phyloP scores from a whole-genome alignment of 2,329 filamentous ascomycete genomes.

The Sclerotinia nivalis region DNA sequence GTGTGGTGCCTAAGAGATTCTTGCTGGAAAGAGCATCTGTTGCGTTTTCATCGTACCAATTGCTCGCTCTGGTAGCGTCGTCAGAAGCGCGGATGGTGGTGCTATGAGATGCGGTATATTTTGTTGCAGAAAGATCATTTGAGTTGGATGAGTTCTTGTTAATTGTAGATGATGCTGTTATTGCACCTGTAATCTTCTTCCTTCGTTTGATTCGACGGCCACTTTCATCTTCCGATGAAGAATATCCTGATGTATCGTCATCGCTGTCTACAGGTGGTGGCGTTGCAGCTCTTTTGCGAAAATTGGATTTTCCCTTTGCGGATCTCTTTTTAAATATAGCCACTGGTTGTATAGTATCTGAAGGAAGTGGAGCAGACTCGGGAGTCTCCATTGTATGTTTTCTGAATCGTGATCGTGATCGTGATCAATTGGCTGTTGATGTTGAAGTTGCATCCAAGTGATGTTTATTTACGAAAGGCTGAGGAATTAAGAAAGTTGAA shows the following conservation, averaged over 20 bases:
- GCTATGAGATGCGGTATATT: conserved; percentile 62
- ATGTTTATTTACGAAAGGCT: neutral
- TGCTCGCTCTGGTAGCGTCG: conserved; percentile 84
- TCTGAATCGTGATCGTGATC: neutral
- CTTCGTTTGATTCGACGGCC: conserved; percentile 78
- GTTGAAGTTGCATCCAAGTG: neutral
- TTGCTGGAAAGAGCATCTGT: conserved; percentile 45
- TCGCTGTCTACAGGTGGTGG: conserved; percentile 66
- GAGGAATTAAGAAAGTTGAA: conserved; percentile 5
- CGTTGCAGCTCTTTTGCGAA: conserved; percentile 78
- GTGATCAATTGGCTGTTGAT: neutral
- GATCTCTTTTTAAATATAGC: conserved; percentile 85
- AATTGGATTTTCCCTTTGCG: conserved; percentile 71
- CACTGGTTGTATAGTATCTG: conserved; percentile 41
- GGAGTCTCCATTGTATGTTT: conserved; percentile 19
- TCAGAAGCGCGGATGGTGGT: conserved; percentile 66
- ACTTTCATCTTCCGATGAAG: conserved; percentile 73
- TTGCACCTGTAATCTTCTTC: conserved; percentile 64
- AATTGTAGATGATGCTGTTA: conserved; percentile 63
- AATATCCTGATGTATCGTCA: conserved; percentile 54
- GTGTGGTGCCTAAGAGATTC: conserved; percentile 60
- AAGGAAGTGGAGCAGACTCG: neutral
- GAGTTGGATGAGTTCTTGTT: conserved; percentile 44
- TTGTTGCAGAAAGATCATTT: conserved; percentile 51
- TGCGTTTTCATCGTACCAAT: conserved; percentile 83